phyloP scores from a whole-genome alignment of 2,329 filamentous ascomycete species.

The Coniochaeta sp. region DNA sequence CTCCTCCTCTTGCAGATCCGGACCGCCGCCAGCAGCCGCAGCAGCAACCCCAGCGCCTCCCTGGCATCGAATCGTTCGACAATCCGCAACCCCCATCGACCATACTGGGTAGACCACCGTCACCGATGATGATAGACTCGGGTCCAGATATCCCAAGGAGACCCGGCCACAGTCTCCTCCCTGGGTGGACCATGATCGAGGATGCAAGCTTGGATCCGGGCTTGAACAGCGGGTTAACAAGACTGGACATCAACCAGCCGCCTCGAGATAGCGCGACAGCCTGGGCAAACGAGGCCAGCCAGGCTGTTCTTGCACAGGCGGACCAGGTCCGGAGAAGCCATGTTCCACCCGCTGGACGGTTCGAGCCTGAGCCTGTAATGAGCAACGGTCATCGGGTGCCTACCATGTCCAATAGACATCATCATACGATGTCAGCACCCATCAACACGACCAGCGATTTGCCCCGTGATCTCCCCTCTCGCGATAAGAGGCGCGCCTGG shows the following conservation, averaged over 20 bases:
- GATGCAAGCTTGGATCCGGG: constrained; percentile 36
- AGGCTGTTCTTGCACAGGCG: constrained; percentile 45
- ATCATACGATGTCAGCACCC: constrained; percentile 54
- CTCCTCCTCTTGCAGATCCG: constrained; percentile 36
- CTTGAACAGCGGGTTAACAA: constrained; percentile 57
- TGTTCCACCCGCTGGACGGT: constrained; percentile 31
- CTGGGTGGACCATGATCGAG: background rate
- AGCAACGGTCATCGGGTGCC: constrained; percentile 6
- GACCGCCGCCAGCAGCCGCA: constrained; percentile 37
- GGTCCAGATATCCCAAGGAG: constrained; percentile 19
- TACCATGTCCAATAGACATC: constrained; percentile 25
- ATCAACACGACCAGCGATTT: constrained; percentile 33
- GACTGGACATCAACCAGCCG: constrained; percentile 54
- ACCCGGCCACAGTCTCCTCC: background rate
- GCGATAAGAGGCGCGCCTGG: constrained; percentile 59
- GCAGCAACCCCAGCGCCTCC: constrained; percentile 61
- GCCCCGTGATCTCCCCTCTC: constrained; percentile 36
- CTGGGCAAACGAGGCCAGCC: constrained; percentile 51
- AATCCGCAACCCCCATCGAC: constrained; percentile 49
- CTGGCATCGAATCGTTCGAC: constrained; percentile 89
- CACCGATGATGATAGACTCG: constrained; percentile 66
- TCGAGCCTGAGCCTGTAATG: constrained; percentile 39
- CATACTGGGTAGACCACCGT: constrained; percentile 54
- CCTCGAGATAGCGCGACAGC: constrained; percentile 42
- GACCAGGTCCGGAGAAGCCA: constrained; percentile 36